Conservation (phyloP, 2,329 filamentous ascomycete species). For the Cryphonectria naterciae region DNA sequence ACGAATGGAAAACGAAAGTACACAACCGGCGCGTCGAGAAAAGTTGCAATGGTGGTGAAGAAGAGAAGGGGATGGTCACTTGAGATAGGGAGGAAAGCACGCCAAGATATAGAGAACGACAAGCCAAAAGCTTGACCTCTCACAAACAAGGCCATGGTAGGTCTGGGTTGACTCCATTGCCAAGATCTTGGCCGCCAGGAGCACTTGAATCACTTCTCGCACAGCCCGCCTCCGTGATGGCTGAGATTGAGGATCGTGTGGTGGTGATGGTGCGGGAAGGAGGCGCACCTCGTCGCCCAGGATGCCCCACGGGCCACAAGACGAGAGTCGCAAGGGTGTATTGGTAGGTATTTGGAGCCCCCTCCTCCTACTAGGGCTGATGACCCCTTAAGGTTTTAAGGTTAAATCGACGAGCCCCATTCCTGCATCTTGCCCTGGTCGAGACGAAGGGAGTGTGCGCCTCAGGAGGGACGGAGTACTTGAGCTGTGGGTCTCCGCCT, state of each 20-base stretch:
- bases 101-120: constrained; percentile 16
- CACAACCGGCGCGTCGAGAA: constrained; percentile 24
- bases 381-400: constrained; percentile 18
- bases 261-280: constrained; percentile 21
- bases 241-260: constrained; percentile 12
- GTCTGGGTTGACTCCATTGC: constrained; percentile 22
- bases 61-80: constrained; percentile 8
- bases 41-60: constrained; percentile 17
- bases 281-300: constrained; percentile 19
- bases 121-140: constrained; percentile 20
- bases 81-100: constrained; percentile 9
- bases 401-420: constrained; percentile 15
- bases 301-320: constrained; percentile 22
- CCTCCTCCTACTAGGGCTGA: constrained; percentile 2
- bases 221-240: constrained; percentile 8
- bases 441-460: background rate
- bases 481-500: background rate
- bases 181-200: constrained; percentile 22
- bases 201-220: background rate
- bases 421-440: background rate
- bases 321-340: constrained; percentile 17
- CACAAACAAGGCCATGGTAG: constrained; percentile 16
- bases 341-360: background rate
- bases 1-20: constrained; percentile 22
- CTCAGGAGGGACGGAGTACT: background rate